Base-by-base conservation (phyloP, 257 asterid species). In the Pogostemon cablin region DNA sequence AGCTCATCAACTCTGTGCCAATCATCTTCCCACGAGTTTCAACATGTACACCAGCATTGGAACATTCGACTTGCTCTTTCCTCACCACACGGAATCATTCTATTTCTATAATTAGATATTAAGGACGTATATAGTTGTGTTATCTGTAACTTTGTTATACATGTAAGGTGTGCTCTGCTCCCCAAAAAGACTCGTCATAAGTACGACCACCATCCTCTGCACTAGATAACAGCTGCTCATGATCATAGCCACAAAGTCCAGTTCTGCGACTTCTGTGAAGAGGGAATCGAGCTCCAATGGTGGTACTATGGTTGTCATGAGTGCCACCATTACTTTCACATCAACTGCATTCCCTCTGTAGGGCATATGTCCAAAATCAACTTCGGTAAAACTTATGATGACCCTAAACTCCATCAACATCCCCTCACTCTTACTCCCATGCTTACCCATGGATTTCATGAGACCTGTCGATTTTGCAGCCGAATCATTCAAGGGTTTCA, bases 121-220 rank as follows among this genome's bases (percentile, higher is more conserved):
- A 20, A 20, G 1, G 60, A 35, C 6, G 59, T 67, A 17, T 67
- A 67, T n/a, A 50, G 20, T 49, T 67, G 72, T 44, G 42, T 67
- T 12, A 2, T 4, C 0, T 67, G 72, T 4, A 12, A 48, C 1
- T 47, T 20, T 41, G 6, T 0, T 20, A 65, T 65, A 32, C 70
- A 65, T 40, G 0, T 35, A 10, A 34, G 60, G 34, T 65, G 71
- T 15, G 71, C 71, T 6, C 12, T 65, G 71, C 47, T 65, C 4
- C 71, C 71, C 17, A 35, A 48, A 32, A 65, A 4, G 5, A 48
- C 39, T 54, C 54, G 0, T 46, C 71, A n/a, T 48, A 9, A 65
- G n/a, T 65, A 11, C 59, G 59, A 65, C 12, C 35, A 48, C 7
- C 71, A 65, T 65, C 71, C 71, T 65, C 60, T 65, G 2, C 2